Evolutionary conservation across 1,139 yeast genomes (phyloP), one percentile per base, ranked within the genome.

Genomic region (Scheffersomyces quercinus): DNA sequence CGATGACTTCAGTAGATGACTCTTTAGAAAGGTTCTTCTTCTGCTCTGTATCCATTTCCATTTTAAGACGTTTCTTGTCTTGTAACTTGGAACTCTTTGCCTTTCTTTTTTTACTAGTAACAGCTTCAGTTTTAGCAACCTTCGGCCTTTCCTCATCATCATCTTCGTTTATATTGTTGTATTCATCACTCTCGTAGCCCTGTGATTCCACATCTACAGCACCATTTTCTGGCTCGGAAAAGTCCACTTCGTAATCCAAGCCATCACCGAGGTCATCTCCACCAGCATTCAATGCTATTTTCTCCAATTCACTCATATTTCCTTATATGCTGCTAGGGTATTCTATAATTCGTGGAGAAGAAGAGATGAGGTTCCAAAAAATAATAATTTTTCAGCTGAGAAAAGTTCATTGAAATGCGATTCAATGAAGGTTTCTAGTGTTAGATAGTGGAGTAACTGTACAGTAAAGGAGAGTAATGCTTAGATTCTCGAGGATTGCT

Each of bases 201-300:
- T 36, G n/a, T 14, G 35, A 31, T n/a, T 10, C 11, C 10, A 14
- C 35, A 31, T 16, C 11, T 5, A 12, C 16, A 32, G 29, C 36
- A 14, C 41, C 43, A 28, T 30, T 13, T 29, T 48, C 53, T 3
- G 44, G 29, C 28, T 48, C 58, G 4, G 59, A 49, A 38, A 67
- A 61, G 16, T 74, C 83, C 28, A 76, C 70, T 1, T 71, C 71
- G 56, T 82, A 83, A 12, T 70, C 84, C 37, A 85, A 70, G 2
- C 87, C 88, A 58, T 85, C 91, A 42, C 83, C 87, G 39, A 85
- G 67, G 47, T 83, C 89, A 56, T 85, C 91, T 32, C 50, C 56
- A 11, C 26, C 26, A 20, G 26, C 26, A 20, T 20, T 8, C 7
- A 20, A 20, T 9, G 26, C 26, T 20, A 20, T 2, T 20, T 20